These are phyloP conservation scores for Fagus crenata DNA, from an alignment of 306 rosid species.

Conservation along the genomic window DNA sequence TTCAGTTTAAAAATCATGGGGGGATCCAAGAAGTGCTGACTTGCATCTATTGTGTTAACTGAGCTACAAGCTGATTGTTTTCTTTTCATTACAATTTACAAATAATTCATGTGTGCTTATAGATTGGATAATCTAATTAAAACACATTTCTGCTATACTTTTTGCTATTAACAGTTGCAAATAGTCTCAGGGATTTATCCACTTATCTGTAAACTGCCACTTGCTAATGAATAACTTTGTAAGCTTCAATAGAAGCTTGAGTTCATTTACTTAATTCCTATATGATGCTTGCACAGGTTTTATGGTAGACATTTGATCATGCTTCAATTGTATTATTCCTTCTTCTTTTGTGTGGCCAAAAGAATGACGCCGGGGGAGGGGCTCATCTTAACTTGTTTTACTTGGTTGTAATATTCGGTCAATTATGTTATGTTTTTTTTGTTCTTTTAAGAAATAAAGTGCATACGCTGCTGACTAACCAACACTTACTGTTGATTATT, in stretches of 20 bases:
- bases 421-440: background rate
- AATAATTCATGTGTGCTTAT: background rate
- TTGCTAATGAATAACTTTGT: background rate
- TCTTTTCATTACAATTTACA: too few relatives aligned
- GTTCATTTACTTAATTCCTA: background rate
- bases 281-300: too few relatives aligned
- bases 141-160: background rate
- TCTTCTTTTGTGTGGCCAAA: background rate
- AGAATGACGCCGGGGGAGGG: background rate
- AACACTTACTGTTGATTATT: conserved; percentile 14
- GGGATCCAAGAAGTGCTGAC: background rate
- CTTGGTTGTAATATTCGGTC: background rate
- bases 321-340: background rate
- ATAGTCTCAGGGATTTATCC: background rate
- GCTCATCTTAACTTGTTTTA: background rate
- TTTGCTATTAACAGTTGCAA: background rate
- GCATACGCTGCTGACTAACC: conserved; percentile 12
- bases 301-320: background rate
- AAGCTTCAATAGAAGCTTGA: background rate
- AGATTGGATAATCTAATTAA: background rate
- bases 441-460: background rate
- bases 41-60: background rate
- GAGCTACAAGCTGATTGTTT: background rate
- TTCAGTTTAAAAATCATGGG: too few relatives aligned
- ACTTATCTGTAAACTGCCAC: background rate